These are phyloP conservation scores for Botrytis deweyae DNA, from an alignment of 2,329 filamentous ascomycete genomes.

Conservation along the genomic window DNA sequence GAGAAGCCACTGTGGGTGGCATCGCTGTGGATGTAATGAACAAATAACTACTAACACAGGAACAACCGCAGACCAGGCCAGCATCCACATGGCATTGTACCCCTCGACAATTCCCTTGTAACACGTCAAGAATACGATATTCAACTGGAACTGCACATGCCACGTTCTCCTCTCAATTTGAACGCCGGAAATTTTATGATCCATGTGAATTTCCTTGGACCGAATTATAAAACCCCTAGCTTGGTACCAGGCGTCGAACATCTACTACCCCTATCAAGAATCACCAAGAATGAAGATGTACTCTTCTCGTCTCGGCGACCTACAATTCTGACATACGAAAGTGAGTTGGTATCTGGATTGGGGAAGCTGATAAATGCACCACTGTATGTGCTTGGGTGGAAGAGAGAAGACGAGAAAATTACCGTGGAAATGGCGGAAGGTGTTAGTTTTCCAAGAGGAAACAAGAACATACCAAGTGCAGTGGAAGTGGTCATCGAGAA, in stretches of 20 bases:
- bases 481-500: conserved; percentile 47
- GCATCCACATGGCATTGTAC: conserved; percentile 38
- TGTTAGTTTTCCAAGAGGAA: conserved; percentile 56
- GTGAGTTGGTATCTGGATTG: conserved; percentile 63
- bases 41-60: not conserved
- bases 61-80: conserved; percentile 41
- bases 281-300: conserved; percentile 36
- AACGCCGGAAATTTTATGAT: conserved; percentile 93
- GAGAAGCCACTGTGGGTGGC: not conserved
- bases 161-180: conserved; percentile 73
- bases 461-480: conserved; percentile 47
- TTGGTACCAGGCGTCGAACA: conserved; percentile 33
- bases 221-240: conserved; percentile 41
- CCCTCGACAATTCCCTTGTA: conserved; percentile 52
- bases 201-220: conserved; percentile 66
- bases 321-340: conserved; percentile 74
- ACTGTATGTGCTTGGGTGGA: conserved; percentile 67
- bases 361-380: conserved; percentile 63
- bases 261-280: conserved; percentile 8
- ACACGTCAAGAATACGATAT: conserved; percentile 83
- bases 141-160: conserved; percentile 70
- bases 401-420: conserved; percentile 62
- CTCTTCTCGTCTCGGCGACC: conserved; percentile 69
- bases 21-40: not conserved
- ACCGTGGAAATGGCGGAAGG: conserved; percentile 71